phyloP scores from a whole-genome alignment of 768 basidiomycete species.

The Leccinum subgranulosum region DNA sequence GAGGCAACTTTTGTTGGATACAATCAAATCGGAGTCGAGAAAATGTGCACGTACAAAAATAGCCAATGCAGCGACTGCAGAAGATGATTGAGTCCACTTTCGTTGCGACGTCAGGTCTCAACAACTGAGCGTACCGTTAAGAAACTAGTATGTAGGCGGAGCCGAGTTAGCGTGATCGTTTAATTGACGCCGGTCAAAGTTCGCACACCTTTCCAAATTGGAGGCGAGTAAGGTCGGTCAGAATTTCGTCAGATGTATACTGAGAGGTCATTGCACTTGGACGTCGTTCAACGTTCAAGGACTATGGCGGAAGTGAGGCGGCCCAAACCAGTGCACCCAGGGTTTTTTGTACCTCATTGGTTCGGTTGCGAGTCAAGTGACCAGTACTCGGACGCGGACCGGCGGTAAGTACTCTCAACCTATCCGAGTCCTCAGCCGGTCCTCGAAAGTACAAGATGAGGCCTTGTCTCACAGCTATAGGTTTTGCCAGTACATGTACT shows the following conservation, averaged over 20 bases:
- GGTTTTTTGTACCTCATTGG: not conserved
- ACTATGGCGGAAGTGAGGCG: not conserved
- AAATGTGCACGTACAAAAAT: conserved; percentile 10
- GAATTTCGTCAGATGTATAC: not conserved
- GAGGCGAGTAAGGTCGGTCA: conserved; percentile 15
- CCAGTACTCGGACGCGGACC: too few relatives aligned
- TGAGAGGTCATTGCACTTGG: conserved; percentile 7
- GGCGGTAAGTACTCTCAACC: too few relatives aligned
- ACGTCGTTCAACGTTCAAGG: not conserved
- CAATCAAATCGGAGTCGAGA: not conserved
- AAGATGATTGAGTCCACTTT: not conserved
- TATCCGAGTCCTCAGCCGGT: too few relatives aligned
- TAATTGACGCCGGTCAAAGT: not conserved
- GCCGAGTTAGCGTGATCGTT: not conserved
- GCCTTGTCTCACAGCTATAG: too few relatives aligned
- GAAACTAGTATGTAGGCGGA: conserved; percentile 6
- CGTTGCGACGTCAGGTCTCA: not conserved
- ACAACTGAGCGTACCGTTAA: conserved; percentile 18
- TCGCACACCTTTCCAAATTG: conserved; percentile 21
- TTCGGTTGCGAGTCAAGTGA: not conserved
- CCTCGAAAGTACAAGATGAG: too few relatives aligned
- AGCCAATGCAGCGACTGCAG: conserved; percentile 19
- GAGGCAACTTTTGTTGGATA: not conserved
- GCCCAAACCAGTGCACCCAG: too few relatives aligned
- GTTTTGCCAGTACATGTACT: too few relatives aligned